A percentile compares a stretch with the other conserved stretches of the same genome.
Conservation (phyloP, 2,329 filamentous ascomycete genomes). For the Penicillium sp. region DNA sequence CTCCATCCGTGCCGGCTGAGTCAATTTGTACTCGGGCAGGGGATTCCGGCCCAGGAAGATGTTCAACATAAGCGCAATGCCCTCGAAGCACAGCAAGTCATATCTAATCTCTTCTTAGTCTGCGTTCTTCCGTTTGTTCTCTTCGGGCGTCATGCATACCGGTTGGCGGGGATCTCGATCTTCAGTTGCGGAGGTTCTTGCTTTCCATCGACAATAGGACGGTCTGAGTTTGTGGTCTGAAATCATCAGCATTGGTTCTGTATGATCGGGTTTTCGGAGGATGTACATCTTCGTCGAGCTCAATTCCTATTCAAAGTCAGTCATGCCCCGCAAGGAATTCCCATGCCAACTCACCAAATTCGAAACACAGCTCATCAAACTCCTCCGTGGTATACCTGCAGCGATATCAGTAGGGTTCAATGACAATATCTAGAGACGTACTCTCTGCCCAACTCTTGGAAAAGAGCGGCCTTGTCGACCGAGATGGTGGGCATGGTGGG, state of each 20-base stretch:
- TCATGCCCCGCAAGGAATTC: slow-evolving; percentile 22
- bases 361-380: slow-evolving; percentile 97
- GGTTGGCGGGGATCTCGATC: slow-evolving; percentile 96
- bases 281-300: slow-evolving; percentile 85
- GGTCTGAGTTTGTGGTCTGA: slow-evolving; percentile 67
- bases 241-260: slow-evolving; percentile 24
- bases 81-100: slow-evolving; percentile 96
- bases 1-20: slow-evolving; percentile 70
- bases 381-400: slow-evolving; percentile 81
- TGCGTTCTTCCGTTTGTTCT: slow-evolving; percentile 1
- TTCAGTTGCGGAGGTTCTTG: slow-evolving; percentile 91
- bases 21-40: slow-evolving; percentile 76
- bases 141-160: slow-evolving; percentile 52
- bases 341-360: slow-evolving; percentile 64
- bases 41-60: slow-evolving; percentile 78
- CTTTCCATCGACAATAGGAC: slow-evolving; percentile 70
- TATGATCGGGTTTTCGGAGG: slow-evolving; percentile 18
- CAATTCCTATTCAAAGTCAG: slow-evolving; percentile 60
- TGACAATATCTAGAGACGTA: slow-evolving; percentile 46
- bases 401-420: not conserved
- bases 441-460: slow-evolving; percentile 85
- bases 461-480: slow-evolving; percentile 94
- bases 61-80: slow-evolving; percentile 91
- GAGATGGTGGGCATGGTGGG: slow-evolving; percentile 88
- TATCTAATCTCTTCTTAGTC: slow-evolving; percentile 48